phyloP scores from a whole-genome alignment of 768 basidiomycete species.

The Russula ochroleuca region DNA sequence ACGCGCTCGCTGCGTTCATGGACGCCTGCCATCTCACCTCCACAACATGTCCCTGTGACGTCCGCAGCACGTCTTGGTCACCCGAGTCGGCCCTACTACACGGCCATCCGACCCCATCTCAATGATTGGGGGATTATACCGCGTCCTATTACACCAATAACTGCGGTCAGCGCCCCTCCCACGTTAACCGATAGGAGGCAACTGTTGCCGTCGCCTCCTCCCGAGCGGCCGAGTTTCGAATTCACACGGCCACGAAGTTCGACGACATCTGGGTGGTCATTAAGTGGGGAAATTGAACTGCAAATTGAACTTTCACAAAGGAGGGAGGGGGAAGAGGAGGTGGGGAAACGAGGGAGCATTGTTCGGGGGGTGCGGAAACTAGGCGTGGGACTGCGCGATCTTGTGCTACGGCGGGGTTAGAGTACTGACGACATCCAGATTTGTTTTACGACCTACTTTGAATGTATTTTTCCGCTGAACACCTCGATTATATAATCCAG shows the following conservation, averaged over 20 bases:
- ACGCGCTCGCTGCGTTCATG: constrained; percentile 22
- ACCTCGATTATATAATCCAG: constrained; percentile 10
- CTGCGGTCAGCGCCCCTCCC: constrained; percentile 1
- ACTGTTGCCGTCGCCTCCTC: constrained; percentile 4
- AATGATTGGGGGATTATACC: not conserved
- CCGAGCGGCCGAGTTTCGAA: constrained; percentile 21
- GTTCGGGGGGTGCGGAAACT: constrained; percentile 16
- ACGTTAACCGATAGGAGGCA: not conserved
- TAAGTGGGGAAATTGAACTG: constrained; percentile 27
- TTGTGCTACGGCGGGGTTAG: constrained; percentile 17
- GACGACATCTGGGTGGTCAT: constrained; percentile 23
- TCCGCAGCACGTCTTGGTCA: constrained; percentile 24
- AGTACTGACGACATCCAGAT: constrained; percentile 7
- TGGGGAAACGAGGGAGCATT: constrained; percentile 19
- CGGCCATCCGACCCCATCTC: constrained; percentile 24
- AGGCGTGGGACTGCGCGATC: constrained; percentile 19
- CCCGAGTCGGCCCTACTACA: constrained; percentile 27
- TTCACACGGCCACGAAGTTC: constrained; percentile 23
- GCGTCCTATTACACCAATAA: constrained; percentile 7
- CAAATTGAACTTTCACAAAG: constrained; percentile 25
- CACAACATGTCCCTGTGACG: not conserved
- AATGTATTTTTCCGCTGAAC: not conserved
- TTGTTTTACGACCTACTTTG: not conserved
- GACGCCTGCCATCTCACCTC: not conserved
- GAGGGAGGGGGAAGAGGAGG: constrained; percentile 20